Evolutionary conservation across 495 filamentous ascomycete genomes (phyloP), one percentile per base, ranked within the genome.

Genomic region (Tuber borchii): DNA sequence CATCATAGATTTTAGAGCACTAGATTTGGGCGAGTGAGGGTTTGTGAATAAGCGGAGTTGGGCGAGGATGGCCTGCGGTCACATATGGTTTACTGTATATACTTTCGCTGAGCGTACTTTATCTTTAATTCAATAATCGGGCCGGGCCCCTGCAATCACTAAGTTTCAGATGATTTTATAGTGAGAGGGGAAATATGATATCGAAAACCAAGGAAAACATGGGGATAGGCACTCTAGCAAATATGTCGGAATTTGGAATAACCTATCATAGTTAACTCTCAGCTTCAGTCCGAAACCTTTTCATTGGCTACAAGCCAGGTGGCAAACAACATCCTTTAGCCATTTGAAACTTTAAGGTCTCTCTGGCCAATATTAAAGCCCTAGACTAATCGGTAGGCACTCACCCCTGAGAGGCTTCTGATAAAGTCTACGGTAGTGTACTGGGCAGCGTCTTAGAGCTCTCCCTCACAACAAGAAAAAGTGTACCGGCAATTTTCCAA

Each of bases 21-120:
- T 26, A 56, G 51, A 56, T 56, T 56, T 56, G 51, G n/a, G 56
- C n/a, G 56, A 61, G n/a, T 61, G 56, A 61, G 56, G n/a, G n/a
- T 31, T 61, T 61, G n/a, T 61, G n/a, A 61, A 61, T 31, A 14
- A 61, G n/a, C 14, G n/a, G 0, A 31, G 26, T 17, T 61, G n/a
- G 26, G 10, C 12, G n/a, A n/a, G 56, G 56, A 26, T 31, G 9
- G n/a, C 56, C 4, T 16, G 3, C 12, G 2, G 31, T 61, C 14
- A 16, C 56, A 16, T 6, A 8, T 1, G n/a, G 56, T 31, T 61
- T 31, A 2, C 2, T 61, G 56, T 61, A 61, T 61, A 31, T 61
- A 16, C 3, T 31, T 31, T 31, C 14, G 14, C 56, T 6, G n/a
- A 31, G 56, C 12, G n/a, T 61, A 61, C n/a, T 61, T 16, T n/a